Evolutionary conservation across 2,329 filamentous ascomycete species (phyloP), one percentile per base, ranked within the genome.

Genomic region (Diaporthe sp.): DNA sequence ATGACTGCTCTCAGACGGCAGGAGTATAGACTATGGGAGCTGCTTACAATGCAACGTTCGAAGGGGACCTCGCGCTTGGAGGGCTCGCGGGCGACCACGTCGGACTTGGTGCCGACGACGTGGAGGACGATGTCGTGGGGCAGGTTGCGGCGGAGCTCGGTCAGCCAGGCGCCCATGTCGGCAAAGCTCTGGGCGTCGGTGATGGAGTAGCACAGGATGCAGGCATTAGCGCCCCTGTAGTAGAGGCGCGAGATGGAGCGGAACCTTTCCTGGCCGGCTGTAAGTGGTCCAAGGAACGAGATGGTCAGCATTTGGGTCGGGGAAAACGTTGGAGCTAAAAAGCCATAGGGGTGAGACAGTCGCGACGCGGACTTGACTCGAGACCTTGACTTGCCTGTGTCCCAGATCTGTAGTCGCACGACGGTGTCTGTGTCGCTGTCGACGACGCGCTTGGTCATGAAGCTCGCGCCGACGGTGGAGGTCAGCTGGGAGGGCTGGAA

Each of bases 401-500:
- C 96, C 96, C 96, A 98, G 79, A 98, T 97, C 82, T 98, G 96
- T 51, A 98, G 88, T n/a, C 96, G 92, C 49, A 98, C 95, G 34
- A 94, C 89, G 1, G 95, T 97, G 80, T 96, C 94, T 31, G 93
- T 94, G 82, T 98, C 94, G 77, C 91, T 92, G 85, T 98, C 96
- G 79, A 94, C 88, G 76, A 95, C 92, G 81, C 93, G 91, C 85
- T 95, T 95, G 58, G 94, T 94, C 82, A 95, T 88, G 84, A 95
- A 95, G 82, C 92, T 94, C 39, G 94, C 94, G 82, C 94, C 94
- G 75, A 96, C 92, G n/a, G 94, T 96, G 7, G 92, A 94, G 4
- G 88, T 90, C 61, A 87, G 87, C 82, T 91, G 86, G n/a, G 88
- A 85, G 9, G 92, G 92, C 78, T 91, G 90, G 84, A 94, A 95